Evolutionary conservation across 169 alveolate genomes (phyloP), one percentile per base, ranked within the genome.

Genomic region (Plasmodium gonderi): DNA sequence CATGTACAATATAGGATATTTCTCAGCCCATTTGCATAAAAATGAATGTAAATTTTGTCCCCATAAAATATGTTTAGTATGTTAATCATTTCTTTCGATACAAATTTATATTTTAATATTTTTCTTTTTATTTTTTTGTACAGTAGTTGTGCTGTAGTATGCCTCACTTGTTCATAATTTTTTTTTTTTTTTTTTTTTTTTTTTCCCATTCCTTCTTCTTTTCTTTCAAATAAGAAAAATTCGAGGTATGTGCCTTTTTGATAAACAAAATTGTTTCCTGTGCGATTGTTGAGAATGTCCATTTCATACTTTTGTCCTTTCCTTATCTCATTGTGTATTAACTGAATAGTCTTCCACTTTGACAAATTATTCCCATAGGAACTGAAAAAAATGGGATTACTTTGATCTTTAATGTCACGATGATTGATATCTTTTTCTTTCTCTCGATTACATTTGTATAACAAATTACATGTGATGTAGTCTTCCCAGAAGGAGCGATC

Each of bases 181-280:
- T 74, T 36, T 33, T 49, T 54, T 33, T 8, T 47, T 42, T 6
- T 29, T 26, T 79, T 79, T 14, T 23, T 51, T 20, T 47, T 12
- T 45, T 47, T 2, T 17, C 54, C 29, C 0, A 20, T 42, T 20
- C 26, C 40, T 79, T 49, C 29, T 17, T n/a, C 29, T 0, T 42
- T 42, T 20, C 26, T 79, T 79, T 49, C 29, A 23, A 75, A 54
- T 42, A 87, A 44, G 49, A 51, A 40, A 60, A 75, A 74, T 45
- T 87, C 87, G 14, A 87, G 26, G 79, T 87, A 87, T 42, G 87
- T 87, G 31, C 68, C 45, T 38, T 87, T 75, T 26, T 74, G 68
- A 78, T 75, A 51, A n/a, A 78, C 20, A 87, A 12, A 64, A 20
- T 20, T 29, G 36, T 20, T 69, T 29, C 60, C 23, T 75, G 2